Evolutionary conservation across 2,329 filamentous ascomycete genomes (phyloP).

Genomic region (Fusarium humuli): DNA sequence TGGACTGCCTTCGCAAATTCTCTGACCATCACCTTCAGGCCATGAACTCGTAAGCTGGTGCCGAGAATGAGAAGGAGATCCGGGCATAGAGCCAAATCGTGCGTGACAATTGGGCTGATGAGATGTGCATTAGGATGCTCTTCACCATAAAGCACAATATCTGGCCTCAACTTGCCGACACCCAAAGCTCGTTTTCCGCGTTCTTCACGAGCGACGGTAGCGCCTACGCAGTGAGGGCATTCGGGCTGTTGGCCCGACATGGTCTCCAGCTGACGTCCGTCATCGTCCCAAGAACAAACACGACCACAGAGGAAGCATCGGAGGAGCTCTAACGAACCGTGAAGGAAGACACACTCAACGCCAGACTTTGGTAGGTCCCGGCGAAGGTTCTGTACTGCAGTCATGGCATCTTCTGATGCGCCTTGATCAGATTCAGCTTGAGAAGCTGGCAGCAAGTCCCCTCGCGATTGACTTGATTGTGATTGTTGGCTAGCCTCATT

Average conservation of each 20-base stretch:
- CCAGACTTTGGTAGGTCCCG: conserved; percentile 54
- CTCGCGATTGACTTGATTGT: conserved; percentile 28
- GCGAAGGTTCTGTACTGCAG: conserved; percentile 36
- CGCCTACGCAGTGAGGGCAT: conserved; percentile 73
- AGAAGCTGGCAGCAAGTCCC: conserved; percentile 25
- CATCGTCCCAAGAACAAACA: conserved; percentile 70
- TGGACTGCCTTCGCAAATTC: conserved; percentile 80
- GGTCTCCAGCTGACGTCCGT: conserved; percentile 65
- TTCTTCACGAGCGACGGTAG: conserved; percentile 71
- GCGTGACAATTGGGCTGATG: conserved; percentile 75
- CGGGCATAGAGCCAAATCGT: conserved; percentile 72
- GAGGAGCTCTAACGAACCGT: conserved; percentile 74
- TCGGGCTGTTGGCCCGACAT: conserved; percentile 73
- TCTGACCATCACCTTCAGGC: conserved; percentile 75
- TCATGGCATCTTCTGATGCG: conserved; percentile 35
- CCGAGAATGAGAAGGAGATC: conserved; percentile 77
- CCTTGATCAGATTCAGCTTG: conserved; percentile 39
- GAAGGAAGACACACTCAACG: conserved; percentile 76
- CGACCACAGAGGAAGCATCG: conserved; percentile 72
- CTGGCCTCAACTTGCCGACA: conserved; percentile 75
- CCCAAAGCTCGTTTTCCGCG: conserved; percentile 75
- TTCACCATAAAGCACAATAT: conserved; percentile 80
- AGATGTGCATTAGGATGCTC: conserved; percentile 76
- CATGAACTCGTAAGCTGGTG: conserved; percentile 77
- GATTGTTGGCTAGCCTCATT: conserved; percentile 37